Base-by-base conservation (phyloP, 2,329 filamentous ascomycete genomes). In the Paraphoma chrysanthemicola region DNA sequence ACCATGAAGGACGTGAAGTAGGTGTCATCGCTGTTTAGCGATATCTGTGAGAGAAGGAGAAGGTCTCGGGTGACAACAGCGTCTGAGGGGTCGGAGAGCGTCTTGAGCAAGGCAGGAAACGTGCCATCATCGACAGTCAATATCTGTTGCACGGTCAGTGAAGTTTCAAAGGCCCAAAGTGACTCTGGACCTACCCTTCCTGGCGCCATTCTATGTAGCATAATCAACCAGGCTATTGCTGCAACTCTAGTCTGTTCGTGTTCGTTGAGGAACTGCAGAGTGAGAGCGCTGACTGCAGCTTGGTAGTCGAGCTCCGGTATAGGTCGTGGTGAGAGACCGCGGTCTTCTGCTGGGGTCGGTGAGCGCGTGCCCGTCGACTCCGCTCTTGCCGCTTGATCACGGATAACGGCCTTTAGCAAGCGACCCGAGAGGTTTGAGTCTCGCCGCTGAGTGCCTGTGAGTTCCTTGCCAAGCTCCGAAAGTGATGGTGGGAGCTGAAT, bases 1-100 rank as follows among this genome's bases (percentile, higher is more conserved):
- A 97, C 90, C 95, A 99, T 99, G 75, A 99, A 99, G 23, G 94
- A 96, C 1, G 92, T 90, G 73, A 99, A 99, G 77, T 98, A 98
- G 63, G 93, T 92, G 71, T 99, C 95, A 69, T 98, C 95, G 72
- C 93, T 98, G 68, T 97, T 96, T 63, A 90, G 88, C 2, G 94
- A 98, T 52, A 99, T 98, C 66, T 99, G 95, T 0, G 94, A 98
- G 2, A 99, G 83, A 14, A 99, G 83, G 62, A 98, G 91, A 30
- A 99, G 80, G 74, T 99, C 95, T 67, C 95, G 91, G 4, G 92
- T 98, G 1, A 99, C 96, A 6, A 99, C 95, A 16, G 93, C 91
- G 74, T 99, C 95, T 7, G 94, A 91, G 7, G 94, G 92, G 75
- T 99, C 95, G 0, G 94, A 98, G 0, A 99, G 83, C 0, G 95